These are phyloP conservation scores for Toxoplasma gondii DNA, from an alignment of 169 alveolate genomes.

Conservation along the genomic window DNA sequence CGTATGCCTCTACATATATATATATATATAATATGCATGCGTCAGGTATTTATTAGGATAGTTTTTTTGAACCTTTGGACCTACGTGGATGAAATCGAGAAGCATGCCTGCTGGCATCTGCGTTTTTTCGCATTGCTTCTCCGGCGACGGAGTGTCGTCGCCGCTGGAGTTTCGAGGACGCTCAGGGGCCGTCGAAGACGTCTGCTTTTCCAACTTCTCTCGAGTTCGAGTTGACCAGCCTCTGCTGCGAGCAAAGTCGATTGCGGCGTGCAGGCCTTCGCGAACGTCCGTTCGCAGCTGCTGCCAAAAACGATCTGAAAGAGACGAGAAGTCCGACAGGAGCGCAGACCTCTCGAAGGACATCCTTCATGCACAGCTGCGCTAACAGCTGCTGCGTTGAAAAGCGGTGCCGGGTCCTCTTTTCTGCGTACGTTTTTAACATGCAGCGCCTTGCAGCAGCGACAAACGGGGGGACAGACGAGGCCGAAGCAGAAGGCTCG, in stretches of 20 bases:
- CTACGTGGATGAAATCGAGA: slow-evolving; percentile 13
- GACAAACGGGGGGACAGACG: no score
- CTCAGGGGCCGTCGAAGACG: no score
- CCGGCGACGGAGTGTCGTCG: no score
- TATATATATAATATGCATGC: neutral
- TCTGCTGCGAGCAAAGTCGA: neutral
- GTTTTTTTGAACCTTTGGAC: neutral
- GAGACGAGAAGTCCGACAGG: neutral
- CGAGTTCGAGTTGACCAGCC: neutral
- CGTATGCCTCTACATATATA: neutral
- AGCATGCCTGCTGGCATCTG: neutral
- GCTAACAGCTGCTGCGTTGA: no score
- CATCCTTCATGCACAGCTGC: no score
- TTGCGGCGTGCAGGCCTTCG: neutral
- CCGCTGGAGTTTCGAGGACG: no score
- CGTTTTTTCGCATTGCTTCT: neutral
- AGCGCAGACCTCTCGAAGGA: neutral
- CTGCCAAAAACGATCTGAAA: neutral
- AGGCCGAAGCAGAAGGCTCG: no score
- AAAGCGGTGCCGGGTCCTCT: no score
- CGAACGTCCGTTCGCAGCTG: slow-evolving; percentile 12
- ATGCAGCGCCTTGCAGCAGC: no score
- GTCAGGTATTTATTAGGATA: neutral
- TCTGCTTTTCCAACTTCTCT: neutral
- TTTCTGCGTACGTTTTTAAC: no score